Evolutionary conservation across 2,329 filamentous ascomycete genomes (phyloP), one percentile per base, ranked within the genome.

Genomic region (Penicillium hesseltinei): DNA sequence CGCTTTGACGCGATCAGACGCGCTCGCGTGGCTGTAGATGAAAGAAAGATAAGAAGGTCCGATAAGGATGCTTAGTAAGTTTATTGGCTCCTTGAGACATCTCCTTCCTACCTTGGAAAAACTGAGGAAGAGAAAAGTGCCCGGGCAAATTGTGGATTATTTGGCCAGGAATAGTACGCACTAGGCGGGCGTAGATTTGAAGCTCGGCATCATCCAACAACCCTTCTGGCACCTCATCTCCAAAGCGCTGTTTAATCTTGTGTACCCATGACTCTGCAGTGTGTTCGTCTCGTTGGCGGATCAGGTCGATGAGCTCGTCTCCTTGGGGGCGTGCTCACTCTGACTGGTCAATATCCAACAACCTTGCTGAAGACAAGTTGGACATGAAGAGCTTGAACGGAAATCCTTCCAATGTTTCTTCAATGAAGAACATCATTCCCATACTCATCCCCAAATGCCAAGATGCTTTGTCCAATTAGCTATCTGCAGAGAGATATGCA

Each of bases 121-220:
- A 19, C 17, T 1, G 6, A 17, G 19, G 21, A 45, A 29, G 29
- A 31, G 17, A 31, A 45, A 44, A 29, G 39, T 33, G 13, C 13
- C 21, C 13, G 4, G 21, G 39, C 11, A 23, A 17, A 25, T 13
- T n/a, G 40, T 3, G 25, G 7, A 43, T 43, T 8, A 27, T 27
- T 43, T n/a, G 2, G 15, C 13, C 21, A 43, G 8, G 23, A 5
- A 40, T 43, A 25, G 6, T 25, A 23, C 23, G 23, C 23, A 23
- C 23, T n/a, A 96, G 77, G 62, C 91, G 82, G 69, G 89, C 86
- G 73, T 96, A 96, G 0, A 96, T 77, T 47, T 77, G 78, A 67
- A 88, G 87, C 72, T 96, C 92, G 52, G 88, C 83, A 1, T 82
- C 80, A 35, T 80, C 86, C 51, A 97, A 74, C 65, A 90, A 85